Evolutionary conservation across 306 rosid species (phyloP).

Genomic region (Gastrolobium bilobum): DNA sequence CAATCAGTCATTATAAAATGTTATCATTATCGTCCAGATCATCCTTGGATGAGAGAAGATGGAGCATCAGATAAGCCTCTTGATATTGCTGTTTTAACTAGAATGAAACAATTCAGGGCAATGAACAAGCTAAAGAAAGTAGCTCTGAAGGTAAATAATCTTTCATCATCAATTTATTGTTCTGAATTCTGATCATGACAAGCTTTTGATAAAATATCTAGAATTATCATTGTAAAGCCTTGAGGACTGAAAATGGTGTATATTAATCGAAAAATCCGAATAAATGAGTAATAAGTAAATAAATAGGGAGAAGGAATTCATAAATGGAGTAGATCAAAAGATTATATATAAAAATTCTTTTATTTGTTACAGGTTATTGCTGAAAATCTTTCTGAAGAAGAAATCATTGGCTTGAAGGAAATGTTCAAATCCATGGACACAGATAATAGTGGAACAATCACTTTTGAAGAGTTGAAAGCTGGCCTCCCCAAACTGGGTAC

Average conservation of each 20-base stretch:
- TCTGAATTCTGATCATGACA: conserved; percentile 10
- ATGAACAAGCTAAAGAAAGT: conserved; percentile 99
- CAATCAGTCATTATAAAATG: conserved; percentile 31
- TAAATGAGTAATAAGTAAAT: not conserved
- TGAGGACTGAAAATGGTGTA: not conserved
- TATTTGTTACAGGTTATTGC: conserved; percentile 80
- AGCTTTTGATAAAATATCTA: conserved; percentile 6
- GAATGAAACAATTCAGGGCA: conserved; percentile 98
- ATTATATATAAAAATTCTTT: conserved; percentile 24
- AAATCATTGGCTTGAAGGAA: conserved; percentile 95
- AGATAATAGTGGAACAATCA: conserved; percentile 97
- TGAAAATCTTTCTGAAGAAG: conserved; percentile 97
- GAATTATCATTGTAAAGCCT: not conserved
- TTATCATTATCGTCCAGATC: conserved; percentile 65
- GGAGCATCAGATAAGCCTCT: conserved; percentile 98
- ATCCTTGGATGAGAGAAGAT: conserved; percentile 98
- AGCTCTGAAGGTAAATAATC: conserved; percentile 78
- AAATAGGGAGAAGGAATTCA: conserved; percentile 12
- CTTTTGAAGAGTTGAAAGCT: conserved; percentile 93
- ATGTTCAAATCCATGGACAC: conserved; percentile 99
- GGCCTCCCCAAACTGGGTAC: conserved; percentile 95
- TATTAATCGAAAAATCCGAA: not conserved
- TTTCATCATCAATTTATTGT: conserved; percentile 2
- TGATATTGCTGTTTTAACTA: conserved; percentile 87
- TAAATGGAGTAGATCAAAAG: conserved; percentile 37